These are phyloP conservation scores for Metarhizium brunneum DNA, from an alignment of 2,329 filamentous ascomycete species.

Conservation along the genomic window DNA sequence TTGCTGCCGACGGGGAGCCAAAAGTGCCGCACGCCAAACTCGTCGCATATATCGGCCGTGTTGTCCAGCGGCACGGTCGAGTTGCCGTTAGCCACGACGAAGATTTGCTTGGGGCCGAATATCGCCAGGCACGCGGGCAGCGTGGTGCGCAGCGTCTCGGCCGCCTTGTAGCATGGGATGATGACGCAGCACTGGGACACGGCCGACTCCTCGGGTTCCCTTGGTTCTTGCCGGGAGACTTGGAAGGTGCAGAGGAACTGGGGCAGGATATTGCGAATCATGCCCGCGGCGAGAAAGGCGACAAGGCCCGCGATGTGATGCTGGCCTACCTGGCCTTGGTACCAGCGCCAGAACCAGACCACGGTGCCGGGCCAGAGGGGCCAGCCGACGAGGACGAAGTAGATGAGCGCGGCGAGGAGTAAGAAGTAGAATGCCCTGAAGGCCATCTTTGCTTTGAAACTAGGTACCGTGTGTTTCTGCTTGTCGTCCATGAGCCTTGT, in stretches of 20 bases:
- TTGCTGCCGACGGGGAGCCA: background rate
- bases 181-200: background rate
- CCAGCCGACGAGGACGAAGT: background rate
- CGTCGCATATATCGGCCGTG: background rate
- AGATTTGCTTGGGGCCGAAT: background rate
- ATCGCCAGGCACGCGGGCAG: background rate
- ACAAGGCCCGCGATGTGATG: background rate
- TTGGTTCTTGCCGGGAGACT: background rate
- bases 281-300: background rate
- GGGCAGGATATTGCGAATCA: background rate
- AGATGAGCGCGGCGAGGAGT: background rate
- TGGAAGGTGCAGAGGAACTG: background rate
- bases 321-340: background rate
- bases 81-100: constrained; percentile 37
- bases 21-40: background rate
- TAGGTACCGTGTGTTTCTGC: background rate
- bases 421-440: background rate
- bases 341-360: background rate
- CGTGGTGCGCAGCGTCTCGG: background rate
- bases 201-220: background rate
- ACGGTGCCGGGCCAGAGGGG: background rate
- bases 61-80: constrained; percentile 25
- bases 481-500: background rate
- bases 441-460: background rate
- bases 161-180: background rate